Evolutionary conservation across 2,329 filamentous ascomycete species (phyloP).

Genomic region (Fusarium pseudocircinatum): DNA sequence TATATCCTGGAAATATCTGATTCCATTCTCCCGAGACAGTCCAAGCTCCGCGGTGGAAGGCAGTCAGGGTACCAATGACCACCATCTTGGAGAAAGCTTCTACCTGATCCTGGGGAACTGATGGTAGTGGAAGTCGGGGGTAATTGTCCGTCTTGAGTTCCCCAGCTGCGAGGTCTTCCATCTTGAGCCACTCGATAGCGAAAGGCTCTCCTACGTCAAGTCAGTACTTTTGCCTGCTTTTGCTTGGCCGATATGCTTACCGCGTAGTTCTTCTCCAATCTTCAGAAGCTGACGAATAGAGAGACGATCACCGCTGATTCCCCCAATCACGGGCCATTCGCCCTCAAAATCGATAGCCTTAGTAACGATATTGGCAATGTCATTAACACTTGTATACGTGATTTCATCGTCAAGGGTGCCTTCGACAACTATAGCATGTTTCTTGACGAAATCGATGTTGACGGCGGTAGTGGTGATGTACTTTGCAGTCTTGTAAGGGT

Average conservation of each 20-base stretch:
- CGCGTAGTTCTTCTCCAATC: not conserved
- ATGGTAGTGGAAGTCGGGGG: not conserved
- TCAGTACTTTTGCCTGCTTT: rapidly evolving
- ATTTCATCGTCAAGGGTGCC: not conserved
- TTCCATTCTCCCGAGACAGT: constrained; percentile 4
- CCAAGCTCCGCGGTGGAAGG: not conserved
- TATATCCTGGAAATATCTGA: not conserved
- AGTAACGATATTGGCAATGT: not conserved
- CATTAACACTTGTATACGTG: not conserved
- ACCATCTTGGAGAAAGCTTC: constrained; percentile 16
- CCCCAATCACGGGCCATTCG: not conserved
- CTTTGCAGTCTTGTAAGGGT: not conserved
- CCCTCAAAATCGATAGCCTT: not conserved
- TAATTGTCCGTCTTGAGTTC: not conserved
- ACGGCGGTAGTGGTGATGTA: not conserved
- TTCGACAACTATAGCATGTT: not conserved
- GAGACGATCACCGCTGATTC: not conserved
- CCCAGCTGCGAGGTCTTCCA: not conserved
- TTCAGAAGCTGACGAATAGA: not conserved
- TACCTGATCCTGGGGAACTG: not conserved
- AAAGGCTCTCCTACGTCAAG: not conserved
- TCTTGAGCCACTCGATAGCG: not conserved
- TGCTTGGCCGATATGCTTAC: rapidly evolving
- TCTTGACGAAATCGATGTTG: not conserved
- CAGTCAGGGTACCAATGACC: not conserved